Percentiles rank a stretch among this genome's conserved stretches.
Evolutionary conservation across 208 protist genomes (phyloP).

Genomic region (Leishmania gerbilli): DNA sequence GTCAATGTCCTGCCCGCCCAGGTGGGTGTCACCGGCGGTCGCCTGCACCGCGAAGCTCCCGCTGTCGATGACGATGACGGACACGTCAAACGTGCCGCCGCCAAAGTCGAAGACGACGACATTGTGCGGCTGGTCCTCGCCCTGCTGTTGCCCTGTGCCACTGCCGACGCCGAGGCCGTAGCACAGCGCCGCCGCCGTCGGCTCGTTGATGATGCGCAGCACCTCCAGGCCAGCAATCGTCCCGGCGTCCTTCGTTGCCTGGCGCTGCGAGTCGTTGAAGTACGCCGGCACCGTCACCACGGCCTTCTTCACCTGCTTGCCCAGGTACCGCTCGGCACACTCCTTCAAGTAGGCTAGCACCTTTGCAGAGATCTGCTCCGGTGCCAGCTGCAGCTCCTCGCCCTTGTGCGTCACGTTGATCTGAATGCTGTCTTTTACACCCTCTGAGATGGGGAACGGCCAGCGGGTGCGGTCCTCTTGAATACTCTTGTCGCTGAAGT

Average conservation of each 20-base stretch:
- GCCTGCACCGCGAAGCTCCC: conserved; percentile 98
- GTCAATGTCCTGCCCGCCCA: conserved; percentile 99
- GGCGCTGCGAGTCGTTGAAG: conserved; percentile 98
- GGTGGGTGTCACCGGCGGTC: conserved; percentile 98
- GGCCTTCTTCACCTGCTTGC: conserved; percentile 92
- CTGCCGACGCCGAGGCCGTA: conserved; percentile 96
- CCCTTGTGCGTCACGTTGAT: conserved; percentile 67
- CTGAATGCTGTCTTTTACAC: conserved; percentile 53
- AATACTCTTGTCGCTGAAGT: conserved; percentile 85
- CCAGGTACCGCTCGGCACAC: conserved; percentile 93
- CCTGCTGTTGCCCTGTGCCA: conserved; percentile 53
- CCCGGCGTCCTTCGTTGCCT: conserved; percentile 98
- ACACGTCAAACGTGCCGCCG: conserved; percentile 99
- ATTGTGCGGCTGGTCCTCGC: conserved; percentile 42
- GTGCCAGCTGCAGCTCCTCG: conserved; percentile 75
- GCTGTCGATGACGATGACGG: conserved; percentile 97
- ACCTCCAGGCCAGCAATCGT: conserved; percentile 98
- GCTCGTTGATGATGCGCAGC: conserved; percentile 99
- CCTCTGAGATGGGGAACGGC: conserved; percentile 92
- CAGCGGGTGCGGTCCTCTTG: conserved; percentile 94
- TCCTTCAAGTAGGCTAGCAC: conserved; percentile 98
- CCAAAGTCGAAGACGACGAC: conserved; percentile 99
- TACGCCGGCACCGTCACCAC: conserved; percentile 99
- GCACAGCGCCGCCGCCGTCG: conserved; percentile 98
- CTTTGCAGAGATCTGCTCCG: conserved; percentile 97